A percentile compares a stretch with the other conserved stretches of the same genome.
Conservation (phyloP, 768 basidiomycete species). For the Fomitopsis serialis region DNA sequence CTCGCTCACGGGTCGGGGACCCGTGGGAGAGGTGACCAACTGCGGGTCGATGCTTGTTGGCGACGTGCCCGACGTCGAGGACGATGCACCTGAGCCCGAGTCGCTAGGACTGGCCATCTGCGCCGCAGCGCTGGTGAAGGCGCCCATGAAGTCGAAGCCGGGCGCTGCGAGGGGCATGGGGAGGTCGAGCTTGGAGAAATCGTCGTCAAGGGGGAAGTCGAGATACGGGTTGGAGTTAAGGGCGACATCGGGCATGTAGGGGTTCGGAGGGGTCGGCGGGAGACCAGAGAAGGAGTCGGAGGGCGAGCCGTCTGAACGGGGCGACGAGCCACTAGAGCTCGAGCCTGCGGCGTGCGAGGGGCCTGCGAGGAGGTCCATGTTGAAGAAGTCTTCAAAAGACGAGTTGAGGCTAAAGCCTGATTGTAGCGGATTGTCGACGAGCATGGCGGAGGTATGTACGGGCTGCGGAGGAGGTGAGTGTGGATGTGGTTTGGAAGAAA, state of each 20-base stretch:
- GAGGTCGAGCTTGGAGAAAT: slow-evolving; percentile 21
- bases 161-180: slow-evolving; percentile 19
- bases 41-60: slow-evolving; percentile 64
- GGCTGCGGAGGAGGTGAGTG: slow-evolving; percentile 2
- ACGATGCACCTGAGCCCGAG: slow-evolving; percentile 12
- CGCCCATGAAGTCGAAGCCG: slow-evolving; percentile 36
- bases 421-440: slow-evolving; percentile 35
- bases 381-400: slow-evolving; percentile 60
- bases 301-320: slow-evolving; percentile 20
- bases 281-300: slow-evolving; percentile 19
- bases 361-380: slow-evolving; percentile 51
- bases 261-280: slow-evolving; percentile 21
- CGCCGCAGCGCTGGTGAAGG: slow-evolving; percentile 21
- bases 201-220: slow-evolving; percentile 24
- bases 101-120: slow-evolving; percentile 24
- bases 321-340: slow-evolving; percentile 19
- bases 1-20: slow-evolving; percentile 36
- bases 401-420: slow-evolving; percentile 20
- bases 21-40: slow-evolving; percentile 62
- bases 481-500: slow-evolving; percentile 7
- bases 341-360: slow-evolving; percentile 18
- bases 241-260: slow-evolving; percentile 16
- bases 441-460: slow-evolving; percentile 25
- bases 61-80: slow-evolving; percentile 16
- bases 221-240: slow-evolving; percentile 15